Conservation (phyloP, 1,284 basidiomycete species). For the Boletus semigastroideus region DNA sequence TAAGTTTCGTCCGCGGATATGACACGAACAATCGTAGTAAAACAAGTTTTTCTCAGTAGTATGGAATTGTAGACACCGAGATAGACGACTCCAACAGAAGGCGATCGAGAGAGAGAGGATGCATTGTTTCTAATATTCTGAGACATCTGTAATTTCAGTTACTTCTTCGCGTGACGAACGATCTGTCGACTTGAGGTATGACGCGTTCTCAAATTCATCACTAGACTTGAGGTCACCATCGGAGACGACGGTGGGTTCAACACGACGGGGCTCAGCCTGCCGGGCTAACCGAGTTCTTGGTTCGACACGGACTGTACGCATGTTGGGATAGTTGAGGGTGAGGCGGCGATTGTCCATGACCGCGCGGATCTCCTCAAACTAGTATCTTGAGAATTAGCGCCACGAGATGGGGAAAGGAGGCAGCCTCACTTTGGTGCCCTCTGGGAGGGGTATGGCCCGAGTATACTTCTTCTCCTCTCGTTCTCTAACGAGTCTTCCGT, state of each 20-base stretch:
- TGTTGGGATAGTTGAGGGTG: slow-evolving; percentile 64
- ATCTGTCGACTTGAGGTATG: slow-evolving; percentile 28
- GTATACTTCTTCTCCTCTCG: slow-evolving; percentile 52
- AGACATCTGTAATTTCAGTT: slow-evolving; percentile 31
- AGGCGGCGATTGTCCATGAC: slow-evolving; percentile 58
- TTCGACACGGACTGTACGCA: slow-evolving; percentile 53
- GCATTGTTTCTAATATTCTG: slow-evolving; percentile 29
- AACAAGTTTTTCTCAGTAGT: slow-evolving; percentile 9
- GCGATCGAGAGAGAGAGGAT: background rate
- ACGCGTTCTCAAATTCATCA: slow-evolving; percentile 28
- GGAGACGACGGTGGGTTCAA: slow-evolving; percentile 34
- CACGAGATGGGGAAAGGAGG: background rate
- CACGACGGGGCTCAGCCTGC: slow-evolving; percentile 30
- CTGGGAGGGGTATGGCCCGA: slow-evolving; percentile 47
- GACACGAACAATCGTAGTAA: slow-evolving; percentile 12
- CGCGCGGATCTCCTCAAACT: slow-evolving; percentile 70
- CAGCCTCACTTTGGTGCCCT: slow-evolving; percentile 44
- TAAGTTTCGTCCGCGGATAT: slow-evolving; percentile 15
- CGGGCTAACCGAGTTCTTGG: slow-evolving; percentile 25
- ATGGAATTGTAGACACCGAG: slow-evolving; percentile 5
- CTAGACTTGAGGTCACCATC: slow-evolving; percentile 32
- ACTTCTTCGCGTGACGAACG: slow-evolving; percentile 28
- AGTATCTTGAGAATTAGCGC: slow-evolving; percentile 7
- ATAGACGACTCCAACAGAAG: slow-evolving; percentile 8
- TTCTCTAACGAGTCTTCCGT: slow-evolving; percentile 58